Conservation (phyloP, 148 eudicot species). For the Arctostaphylos glauca region DNA sequence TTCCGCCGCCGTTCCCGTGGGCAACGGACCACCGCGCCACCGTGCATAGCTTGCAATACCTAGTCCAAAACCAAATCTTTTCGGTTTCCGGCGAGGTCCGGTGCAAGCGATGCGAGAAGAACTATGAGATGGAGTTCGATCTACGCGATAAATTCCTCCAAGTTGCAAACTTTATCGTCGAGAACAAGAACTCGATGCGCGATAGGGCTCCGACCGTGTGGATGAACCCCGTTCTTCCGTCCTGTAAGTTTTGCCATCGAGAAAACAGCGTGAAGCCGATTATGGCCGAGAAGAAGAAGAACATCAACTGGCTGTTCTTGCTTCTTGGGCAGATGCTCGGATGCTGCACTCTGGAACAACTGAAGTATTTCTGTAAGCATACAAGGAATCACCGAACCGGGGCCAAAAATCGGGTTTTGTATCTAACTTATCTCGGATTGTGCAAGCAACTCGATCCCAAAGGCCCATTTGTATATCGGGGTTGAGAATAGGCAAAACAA, state of each 20-base stretch:
- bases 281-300: constrained; percentile 35
- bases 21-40: constrained; percentile 50
- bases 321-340: constrained; percentile 60
- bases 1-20: constrained; percentile 56
- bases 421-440: constrained; percentile 34
- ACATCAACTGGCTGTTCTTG: constrained; percentile 72
- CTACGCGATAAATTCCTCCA: constrained; percentile 36
- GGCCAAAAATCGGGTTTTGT: constrained; percentile 62
- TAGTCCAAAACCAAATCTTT: constrained; percentile 21
- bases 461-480: constrained; percentile 28
- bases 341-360: constrained; percentile 51
- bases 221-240: constrained; percentile 35
- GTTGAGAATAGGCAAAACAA: not conserved
- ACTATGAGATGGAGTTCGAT: constrained; percentile 35
- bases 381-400: constrained; percentile 62
- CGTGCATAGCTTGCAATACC: constrained; percentile 25
- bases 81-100: constrained; percentile 41
- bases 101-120: constrained; percentile 58
- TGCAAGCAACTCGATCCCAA: constrained; percentile 51
- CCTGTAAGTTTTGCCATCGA: constrained; percentile 40
- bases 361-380: constrained; percentile 76
- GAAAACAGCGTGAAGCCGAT: constrained; percentile 49
- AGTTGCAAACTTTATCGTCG: constrained; percentile 17
- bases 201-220: constrained; percentile 44
- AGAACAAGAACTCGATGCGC: constrained; percentile 17